Conservation (phyloP, 1,284 basidiomycete genomes). For the Neonothopanus nambi region DNA sequence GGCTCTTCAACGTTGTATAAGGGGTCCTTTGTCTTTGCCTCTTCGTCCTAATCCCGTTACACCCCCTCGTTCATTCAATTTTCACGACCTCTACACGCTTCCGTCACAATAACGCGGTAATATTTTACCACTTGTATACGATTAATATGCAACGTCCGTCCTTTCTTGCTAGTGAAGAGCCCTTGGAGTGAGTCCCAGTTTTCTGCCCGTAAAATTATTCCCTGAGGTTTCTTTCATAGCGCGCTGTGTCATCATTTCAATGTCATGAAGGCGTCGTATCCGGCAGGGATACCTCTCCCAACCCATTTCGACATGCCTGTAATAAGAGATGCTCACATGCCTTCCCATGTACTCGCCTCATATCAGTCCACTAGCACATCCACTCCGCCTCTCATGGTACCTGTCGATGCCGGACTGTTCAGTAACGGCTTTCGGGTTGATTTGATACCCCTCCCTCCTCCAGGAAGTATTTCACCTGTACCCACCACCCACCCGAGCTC, state of each 20-base stretch:
- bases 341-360: slow-evolving; percentile 53
- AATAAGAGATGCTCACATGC: slow-evolving; percentile 38
- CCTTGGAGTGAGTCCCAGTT: slow-evolving; percentile 40
- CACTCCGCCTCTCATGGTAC: slow-evolving; percentile 42
- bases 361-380: slow-evolving; percentile 26
- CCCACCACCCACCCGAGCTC: slow-evolving; percentile 25
- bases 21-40: no score
- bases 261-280: slow-evolving; percentile 28
- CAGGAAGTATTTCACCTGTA: slow-evolving; percentile 33
- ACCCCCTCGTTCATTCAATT: neutral
- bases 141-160: slow-evolving; percentile 30
- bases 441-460: slow-evolving; percentile 31
- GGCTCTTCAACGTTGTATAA: no score
- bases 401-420: slow-evolving; percentile 45
- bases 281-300: slow-evolving; percentile 32
- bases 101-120: neutral
- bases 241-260: slow-evolving; percentile 51
- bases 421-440: slow-evolving; percentile 40
- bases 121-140: neutral
- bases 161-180: slow-evolving; percentile 33
- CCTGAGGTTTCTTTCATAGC: slow-evolving; percentile 28
- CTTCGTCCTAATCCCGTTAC: no score
- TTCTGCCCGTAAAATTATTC: neutral
- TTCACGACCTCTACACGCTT: slow-evolving; percentile 11
- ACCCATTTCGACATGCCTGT: slow-evolving; percentile 43